A percentile compares a stretch with the other conserved stretches of the same genome.
phyloP scores from a whole-genome alignment of 2,329 filamentous ascomycete species.

The Passalora sequoiae region DNA sequence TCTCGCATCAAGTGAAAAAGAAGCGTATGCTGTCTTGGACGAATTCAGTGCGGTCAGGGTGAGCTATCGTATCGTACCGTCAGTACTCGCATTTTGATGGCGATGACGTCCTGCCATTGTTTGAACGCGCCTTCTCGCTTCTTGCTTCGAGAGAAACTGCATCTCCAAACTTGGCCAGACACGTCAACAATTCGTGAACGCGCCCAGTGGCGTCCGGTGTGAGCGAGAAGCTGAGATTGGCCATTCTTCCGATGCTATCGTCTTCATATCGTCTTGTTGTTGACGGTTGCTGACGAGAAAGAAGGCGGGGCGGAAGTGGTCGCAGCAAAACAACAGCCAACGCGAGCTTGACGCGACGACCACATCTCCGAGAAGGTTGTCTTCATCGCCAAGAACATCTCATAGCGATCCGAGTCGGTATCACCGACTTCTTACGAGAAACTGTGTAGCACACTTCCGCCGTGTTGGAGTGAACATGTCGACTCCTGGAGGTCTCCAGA shows the following conservation, averaged over 20 bases:
- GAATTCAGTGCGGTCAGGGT: constrained; percentile 69
- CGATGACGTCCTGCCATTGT: neutral
- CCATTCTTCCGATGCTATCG: constrained; percentile 32
- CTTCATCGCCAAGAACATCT: constrained; percentile 6
- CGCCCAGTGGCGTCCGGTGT: constrained; percentile 66
- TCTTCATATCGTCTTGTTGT: constrained; percentile 6
- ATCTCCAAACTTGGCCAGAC: constrained; percentile 74
- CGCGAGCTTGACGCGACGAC: constrained; percentile 4
- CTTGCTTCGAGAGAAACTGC: constrained; percentile 69
- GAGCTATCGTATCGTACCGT: constrained; percentile 50
- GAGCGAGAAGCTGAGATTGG: constrained; percentile 63
- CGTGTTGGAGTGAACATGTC: neutral
- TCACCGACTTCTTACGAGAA: too few species aligned
- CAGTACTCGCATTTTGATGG: constrained; percentile 8
- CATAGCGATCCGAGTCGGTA: too few species aligned
- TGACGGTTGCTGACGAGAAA: neutral
- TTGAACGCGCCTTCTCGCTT: constrained; percentile 55
- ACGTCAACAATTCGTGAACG: constrained; percentile 67
- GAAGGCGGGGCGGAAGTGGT: neutral
- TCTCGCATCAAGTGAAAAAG: constrained; percentile 61
- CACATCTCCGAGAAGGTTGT: constrained; percentile 9
- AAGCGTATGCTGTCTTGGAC: constrained; percentile 75
- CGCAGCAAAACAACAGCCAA: too few species aligned
- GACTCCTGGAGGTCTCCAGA: too few species aligned
- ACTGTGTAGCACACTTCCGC: too few species aligned